These are phyloP conservation scores for Globisporangium paddicum DNA, from an alignment of 352 stramenopile genomes.

Conservation along the genomic window DNA sequence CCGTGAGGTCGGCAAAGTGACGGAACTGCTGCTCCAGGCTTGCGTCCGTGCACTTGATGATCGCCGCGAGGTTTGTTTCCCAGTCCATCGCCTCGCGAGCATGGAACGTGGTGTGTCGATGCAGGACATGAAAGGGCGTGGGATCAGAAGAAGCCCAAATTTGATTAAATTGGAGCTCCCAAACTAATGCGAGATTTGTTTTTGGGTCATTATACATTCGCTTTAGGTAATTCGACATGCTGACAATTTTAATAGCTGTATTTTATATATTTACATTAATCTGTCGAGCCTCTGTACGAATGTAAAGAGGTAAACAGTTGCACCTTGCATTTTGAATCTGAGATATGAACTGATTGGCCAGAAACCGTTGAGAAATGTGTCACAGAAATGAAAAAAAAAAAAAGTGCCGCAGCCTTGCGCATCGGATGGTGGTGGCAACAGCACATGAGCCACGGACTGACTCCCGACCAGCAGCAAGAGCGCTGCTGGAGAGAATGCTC, in stretches of 20 bases:
- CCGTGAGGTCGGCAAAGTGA: constrained; percentile 46
- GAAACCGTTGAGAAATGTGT: background rate
- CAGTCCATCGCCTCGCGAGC: constrained; percentile 13
- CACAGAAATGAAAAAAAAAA: background rate
- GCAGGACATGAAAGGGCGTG: background rate
- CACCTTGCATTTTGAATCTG: no score
- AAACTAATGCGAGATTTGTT: background rate
- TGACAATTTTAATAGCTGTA: no score
- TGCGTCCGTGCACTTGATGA: constrained; percentile 82
- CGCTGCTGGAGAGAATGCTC: background rate
- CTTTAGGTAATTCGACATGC: background rate
- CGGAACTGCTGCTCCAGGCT: constrained; percentile 75
- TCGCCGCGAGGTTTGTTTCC: constrained; percentile 58
- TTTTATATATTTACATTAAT: no score
- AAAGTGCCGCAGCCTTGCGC: background rate
- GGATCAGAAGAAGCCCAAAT: background rate
- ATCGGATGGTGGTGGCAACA: constrained; percentile 6
- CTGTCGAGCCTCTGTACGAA: no score
- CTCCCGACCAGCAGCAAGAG: no score
- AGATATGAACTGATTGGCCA: background rate
- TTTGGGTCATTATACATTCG: background rate
- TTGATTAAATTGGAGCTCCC: background rate
- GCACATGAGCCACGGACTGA: background rate
- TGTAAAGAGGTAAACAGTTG: no score
- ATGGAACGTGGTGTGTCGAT: background rate